phyloP scores from a whole-genome alignment of 805 yeast species.

The Candida alai region DNA sequence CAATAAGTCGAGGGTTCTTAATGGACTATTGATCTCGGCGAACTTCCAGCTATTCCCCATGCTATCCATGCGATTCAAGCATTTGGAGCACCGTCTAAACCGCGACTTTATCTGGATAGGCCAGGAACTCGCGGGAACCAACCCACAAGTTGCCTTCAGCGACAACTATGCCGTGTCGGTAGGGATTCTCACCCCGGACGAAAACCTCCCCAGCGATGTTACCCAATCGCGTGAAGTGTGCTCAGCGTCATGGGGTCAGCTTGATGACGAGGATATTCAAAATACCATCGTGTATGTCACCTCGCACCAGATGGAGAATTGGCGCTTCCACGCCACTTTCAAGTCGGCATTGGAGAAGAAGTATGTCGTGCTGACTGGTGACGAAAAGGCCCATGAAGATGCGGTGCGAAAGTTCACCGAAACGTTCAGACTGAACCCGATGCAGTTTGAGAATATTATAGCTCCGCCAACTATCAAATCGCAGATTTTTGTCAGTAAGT shows the following conservation, averaged over 20 bases:
- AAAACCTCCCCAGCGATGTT: constrained; percentile 17
- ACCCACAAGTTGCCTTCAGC: constrained; percentile 21
- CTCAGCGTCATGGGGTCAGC: constrained; percentile 36
- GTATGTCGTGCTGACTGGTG: constrained; percentile 9
- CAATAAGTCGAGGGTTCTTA: constrained; percentile 22
- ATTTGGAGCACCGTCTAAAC: constrained; percentile 9
- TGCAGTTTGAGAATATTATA: constrained; percentile 20
- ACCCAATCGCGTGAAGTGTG: constrained; percentile 29
- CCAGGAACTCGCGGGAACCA: constrained; percentile 26
- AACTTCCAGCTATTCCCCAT: constrained; percentile 23
- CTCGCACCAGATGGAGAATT: constrained; percentile 33
- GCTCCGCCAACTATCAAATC: constrained; percentile 21
- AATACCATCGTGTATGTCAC: constrained; percentile 26
- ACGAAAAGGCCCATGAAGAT: constrained; percentile 3
- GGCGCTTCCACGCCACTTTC: constrained; percentile 14
- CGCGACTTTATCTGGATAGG: constrained; percentile 34
- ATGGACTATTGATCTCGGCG: constrained; percentile 26
- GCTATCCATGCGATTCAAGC: constrained; percentile 16
- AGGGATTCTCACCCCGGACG: constrained; percentile 28
- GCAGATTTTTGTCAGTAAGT: constrained; percentile 14
- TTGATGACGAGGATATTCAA: constrained; percentile 22
- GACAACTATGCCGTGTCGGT: constrained; percentile 21
- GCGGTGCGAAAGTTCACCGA: not conserved
- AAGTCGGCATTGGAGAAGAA: constrained; percentile 14
- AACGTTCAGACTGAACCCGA: constrained; percentile 16